Evolutionary conservation across 768 basidiomycete species (phyloP).

Genomic region (Auriscalpium vulgare): DNA sequence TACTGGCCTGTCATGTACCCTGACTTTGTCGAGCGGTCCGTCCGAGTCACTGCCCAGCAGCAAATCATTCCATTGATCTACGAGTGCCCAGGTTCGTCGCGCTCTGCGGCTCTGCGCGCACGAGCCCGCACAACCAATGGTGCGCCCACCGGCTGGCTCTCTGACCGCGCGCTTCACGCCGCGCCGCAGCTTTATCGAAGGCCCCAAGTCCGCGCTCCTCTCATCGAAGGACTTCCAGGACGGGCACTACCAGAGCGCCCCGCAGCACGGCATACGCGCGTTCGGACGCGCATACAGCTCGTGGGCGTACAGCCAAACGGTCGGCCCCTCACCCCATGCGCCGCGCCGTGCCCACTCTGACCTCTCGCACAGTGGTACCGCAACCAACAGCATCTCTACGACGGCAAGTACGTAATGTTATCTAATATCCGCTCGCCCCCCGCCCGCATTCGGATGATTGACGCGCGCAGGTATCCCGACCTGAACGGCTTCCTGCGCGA

Average conservation of each 20-base stretch:
- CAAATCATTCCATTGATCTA: not conserved
- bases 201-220: conserved; percentile 45
- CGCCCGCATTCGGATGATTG: too few species aligned
- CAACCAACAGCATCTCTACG: conserved; percentile 35
- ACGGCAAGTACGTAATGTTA: conserved; percentile 36
- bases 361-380: conserved; percentile 41
- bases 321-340: conserved; percentile 14
- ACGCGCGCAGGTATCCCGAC: conserved; percentile 32
- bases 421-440: too few species aligned
- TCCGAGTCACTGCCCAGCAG: not conserved
- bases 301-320: conserved; percentile 53
- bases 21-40: conserved; percentile 41
- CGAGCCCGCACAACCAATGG: conserved; percentile 50
- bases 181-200: conserved; percentile 44
- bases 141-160: conserved; percentile 13
- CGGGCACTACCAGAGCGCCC: conserved; percentile 41
- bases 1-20: conserved; percentile 52
- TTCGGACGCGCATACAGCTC: conserved; percentile 49
- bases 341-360: not conserved
- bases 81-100: conserved; percentile 34
- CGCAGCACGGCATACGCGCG: conserved; percentile 44
- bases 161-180: not conserved
- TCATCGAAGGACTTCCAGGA: conserved; percentile 48
- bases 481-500: conserved; percentile 40
- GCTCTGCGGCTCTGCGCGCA: conserved; percentile 48